Evolutionary conservation across 2,329 filamentous ascomycete species (phyloP).

Genomic region (Fonsecaea monophora): DNA sequence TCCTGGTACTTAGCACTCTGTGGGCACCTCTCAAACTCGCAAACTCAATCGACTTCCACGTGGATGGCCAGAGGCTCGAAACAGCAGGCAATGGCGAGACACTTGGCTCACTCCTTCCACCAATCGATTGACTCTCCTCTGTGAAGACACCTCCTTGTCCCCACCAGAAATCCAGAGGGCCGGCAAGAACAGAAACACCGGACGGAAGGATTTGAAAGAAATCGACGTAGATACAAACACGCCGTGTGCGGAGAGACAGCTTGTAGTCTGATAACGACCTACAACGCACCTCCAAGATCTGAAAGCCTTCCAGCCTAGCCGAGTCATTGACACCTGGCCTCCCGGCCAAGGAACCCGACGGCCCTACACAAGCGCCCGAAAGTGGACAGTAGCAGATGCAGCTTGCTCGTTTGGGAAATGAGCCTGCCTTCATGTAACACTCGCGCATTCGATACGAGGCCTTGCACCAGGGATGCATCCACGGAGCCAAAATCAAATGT

Average conservation of each 20-base stretch:
- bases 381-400: neutral
- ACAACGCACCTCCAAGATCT: neutral
- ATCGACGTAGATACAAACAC: neutral
- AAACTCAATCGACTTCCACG: neutral
- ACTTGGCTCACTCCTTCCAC: neutral
- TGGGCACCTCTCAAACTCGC: neutral
- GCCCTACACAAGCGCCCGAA: slow-evolving; percentile 2
- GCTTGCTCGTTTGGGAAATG: slow-evolving; percentile 3
- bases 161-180: neutral
- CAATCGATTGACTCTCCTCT: neutral
- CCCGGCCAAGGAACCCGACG: neutral
- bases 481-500: neutral
- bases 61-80: neutral
- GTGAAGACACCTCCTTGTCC: neutral
- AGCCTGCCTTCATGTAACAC: neutral
- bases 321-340: neutral
- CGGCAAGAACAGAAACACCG: neutral
- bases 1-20: neutral
- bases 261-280: neutral
- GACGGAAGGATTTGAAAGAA: neutral
- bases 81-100: neutral
- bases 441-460: neutral
- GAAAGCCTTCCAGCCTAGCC: neutral
- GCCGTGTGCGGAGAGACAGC: neutral
- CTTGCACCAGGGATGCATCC: neutral